Conservation (phyloP, 2,329 filamentous ascomycete genomes). For the Tolypocladium endophyticum region DNA sequence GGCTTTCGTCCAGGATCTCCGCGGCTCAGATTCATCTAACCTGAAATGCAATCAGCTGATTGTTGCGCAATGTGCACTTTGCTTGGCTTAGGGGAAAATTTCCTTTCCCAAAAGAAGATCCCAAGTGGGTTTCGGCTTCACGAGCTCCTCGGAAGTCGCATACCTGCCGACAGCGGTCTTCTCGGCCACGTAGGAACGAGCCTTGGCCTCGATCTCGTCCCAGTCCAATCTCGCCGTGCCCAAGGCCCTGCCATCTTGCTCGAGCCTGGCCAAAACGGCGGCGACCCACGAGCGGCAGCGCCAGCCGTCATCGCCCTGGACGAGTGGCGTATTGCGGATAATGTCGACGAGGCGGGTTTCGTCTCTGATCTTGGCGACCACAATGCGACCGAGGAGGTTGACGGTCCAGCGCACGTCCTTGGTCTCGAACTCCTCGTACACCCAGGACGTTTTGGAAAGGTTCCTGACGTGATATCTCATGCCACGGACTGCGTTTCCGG, state of each 20-base stretch:
- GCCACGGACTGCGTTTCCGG: slow-evolving; percentile 12
- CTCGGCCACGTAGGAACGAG: slow-evolving; percentile 21
- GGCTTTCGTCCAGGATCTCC: neutral
- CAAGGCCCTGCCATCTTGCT: slow-evolving; percentile 22
- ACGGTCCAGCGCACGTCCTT: slow-evolving; percentile 11
- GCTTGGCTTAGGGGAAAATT: slow-evolving; percentile 6
- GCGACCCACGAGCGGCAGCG: slow-evolving; percentile 28
- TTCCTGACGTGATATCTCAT: slow-evolving; percentile 23
- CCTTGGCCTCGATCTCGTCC: slow-evolving; percentile 20
- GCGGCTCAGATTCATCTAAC: neutral
- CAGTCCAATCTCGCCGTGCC: slow-evolving; percentile 26
- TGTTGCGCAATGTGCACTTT: neutral
- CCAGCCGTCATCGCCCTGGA: slow-evolving; percentile 23
- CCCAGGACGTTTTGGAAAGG: slow-evolving; percentile 8
- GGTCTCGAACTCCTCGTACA: slow-evolving; percentile 13
- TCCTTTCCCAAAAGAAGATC: slow-evolving; percentile 16
- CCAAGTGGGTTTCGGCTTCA: slow-evolving; percentile 17
- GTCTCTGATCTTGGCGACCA: slow-evolving; percentile 28
- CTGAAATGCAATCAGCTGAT: neutral
- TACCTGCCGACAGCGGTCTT: slow-evolving; percentile 19
- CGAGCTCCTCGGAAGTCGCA: slow-evolving; percentile 1
- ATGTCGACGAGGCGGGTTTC: slow-evolving; percentile 19
- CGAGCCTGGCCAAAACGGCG: slow-evolving; percentile 20
- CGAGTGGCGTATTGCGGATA: slow-evolving; percentile 18
- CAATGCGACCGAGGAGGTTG: slow-evolving; percentile 23